Conservation (phyloP, 108 stramenopile species). For the Asterionellopsis glacialis region DNA sequence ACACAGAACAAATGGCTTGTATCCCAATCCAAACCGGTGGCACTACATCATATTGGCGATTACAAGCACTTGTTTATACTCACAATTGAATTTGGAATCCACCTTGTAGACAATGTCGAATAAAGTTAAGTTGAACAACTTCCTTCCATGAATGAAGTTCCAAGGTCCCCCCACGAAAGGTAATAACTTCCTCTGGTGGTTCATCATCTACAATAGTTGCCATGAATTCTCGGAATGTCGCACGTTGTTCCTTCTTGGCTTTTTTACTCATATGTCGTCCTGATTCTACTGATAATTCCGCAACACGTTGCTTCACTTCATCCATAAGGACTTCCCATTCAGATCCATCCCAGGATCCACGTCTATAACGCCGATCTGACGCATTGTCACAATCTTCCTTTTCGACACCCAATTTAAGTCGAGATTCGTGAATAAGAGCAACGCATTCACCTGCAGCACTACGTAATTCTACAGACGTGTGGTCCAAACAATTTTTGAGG, state of each 20-base stretch:
- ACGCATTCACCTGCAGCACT: conserved; percentile 77
- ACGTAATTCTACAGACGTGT: conserved; percentile 33
- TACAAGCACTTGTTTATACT: too few relatives aligned
- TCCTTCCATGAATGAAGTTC: conserved; percentile 63
- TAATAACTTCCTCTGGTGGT: conserved; percentile 41
- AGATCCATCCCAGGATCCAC: conserved; percentile 80
- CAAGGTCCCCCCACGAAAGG: conserved; percentile 60
- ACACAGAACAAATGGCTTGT: too few relatives aligned
- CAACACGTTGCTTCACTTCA: conserved; percentile 69
- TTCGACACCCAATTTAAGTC: conserved; percentile 56
- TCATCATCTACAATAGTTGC: conserved; percentile 80
- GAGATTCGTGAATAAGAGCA: conserved; percentile 69
- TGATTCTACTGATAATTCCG: conserved; percentile 62
- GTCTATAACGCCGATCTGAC: conserved; percentile 45
- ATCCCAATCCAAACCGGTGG: too few relatives aligned
- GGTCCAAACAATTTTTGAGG: conserved; percentile 56
- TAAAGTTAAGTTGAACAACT: conserved; percentile 71
- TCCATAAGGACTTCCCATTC: conserved; percentile 75
- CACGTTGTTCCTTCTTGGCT: conserved; percentile 71
- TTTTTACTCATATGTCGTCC: conserved; percentile 77
- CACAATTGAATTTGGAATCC: conserved; percentile 75
- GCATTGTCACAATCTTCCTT: conserved; percentile 34
- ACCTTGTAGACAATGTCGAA: conserved; percentile 79
- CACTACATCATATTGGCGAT: too few relatives aligned
- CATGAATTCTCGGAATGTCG: conserved; percentile 79